A percentile compares a stretch with the other conserved stretches of the same genome.
Evolutionary conservation across 2,329 filamentous ascomycete species (phyloP).

Genomic region (Fusarium tuaranense): DNA sequence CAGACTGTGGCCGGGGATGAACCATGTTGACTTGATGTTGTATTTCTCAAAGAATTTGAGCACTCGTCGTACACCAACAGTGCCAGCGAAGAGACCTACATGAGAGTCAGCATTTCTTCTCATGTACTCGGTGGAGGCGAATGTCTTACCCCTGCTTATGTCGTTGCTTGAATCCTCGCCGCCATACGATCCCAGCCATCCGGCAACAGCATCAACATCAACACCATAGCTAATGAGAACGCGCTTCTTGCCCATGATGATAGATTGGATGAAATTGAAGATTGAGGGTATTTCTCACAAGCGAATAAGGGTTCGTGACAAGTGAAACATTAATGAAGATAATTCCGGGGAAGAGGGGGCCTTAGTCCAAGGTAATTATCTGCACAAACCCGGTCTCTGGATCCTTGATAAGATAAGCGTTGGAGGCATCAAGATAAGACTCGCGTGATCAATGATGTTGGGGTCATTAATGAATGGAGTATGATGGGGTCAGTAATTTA

Average conservation of each 20-base stretch:
- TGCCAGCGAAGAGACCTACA: slow-evolving; percentile 72
- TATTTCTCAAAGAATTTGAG: slow-evolving; percentile 80
- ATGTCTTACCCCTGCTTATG: slow-evolving; percentile 8
- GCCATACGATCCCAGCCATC: slow-evolving; percentile 81
- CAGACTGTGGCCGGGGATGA: slow-evolving; percentile 61
- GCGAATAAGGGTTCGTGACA: neutral
- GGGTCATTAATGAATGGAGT: neutral
- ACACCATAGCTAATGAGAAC: slow-evolving; percentile 70
- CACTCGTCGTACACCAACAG: slow-evolving; percentile 72
- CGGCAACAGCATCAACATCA: slow-evolving; percentile 81
- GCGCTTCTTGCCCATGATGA: slow-evolving; percentile 50
- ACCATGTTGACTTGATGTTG: slow-evolving; percentile 73
- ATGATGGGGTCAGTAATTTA: neutral
- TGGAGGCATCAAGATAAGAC: neutral
- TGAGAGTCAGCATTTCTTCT: neutral
- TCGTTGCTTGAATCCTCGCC: slow-evolving; percentile 75
- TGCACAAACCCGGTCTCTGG: neutral
- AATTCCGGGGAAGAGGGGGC: neutral
- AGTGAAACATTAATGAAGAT: neutral
- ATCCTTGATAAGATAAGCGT: neutral
- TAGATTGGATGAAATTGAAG: neutral
- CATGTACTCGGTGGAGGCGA: neutral
- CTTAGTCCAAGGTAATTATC: neutral
- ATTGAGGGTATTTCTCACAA: neutral
- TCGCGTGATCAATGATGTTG: neutral